Base-by-base conservation (phyloP, 768 basidiomycete species). In the Phylloporus rhodoxanthus region DNA sequence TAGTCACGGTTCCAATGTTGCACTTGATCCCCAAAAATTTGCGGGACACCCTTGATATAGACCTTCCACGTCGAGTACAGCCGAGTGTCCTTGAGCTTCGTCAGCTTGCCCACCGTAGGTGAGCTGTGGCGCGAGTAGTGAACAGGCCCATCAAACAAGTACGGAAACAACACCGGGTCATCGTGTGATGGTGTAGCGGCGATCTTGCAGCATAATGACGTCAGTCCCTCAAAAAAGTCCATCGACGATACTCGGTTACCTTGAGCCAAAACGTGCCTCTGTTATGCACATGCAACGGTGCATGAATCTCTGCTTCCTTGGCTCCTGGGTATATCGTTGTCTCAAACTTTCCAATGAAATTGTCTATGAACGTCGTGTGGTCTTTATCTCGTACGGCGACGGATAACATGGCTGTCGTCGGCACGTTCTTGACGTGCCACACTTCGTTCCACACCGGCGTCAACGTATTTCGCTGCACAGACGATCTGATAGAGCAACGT, bases 11-110 rank as follows among this genome's bases (percentile, higher is more conserved):
- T 87, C 87, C 86, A 90, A 21, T 63, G 70, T 63, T 90, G 87
- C 47, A 76, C 64, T 23, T 54, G 66, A 59, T 84, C 76, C 8
- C 78, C 72, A 57, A 90, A 85, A 65, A 79, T 78, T 8, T 74
- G 63, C 3, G 72, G 76, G 1, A 87, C 64, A 17, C 79, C 83
- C 46, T 74, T 74, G 62, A 88, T 70, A 57, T 79, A 83, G 55
- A 82, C 45, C 62, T 88, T 88, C 87, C 88, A 90, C 1, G 87
- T 90, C 32, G 84, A 81, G 61, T 88, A 89, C 20, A 87, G 70
- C 0, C 84, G 78, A 0, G 71, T 73, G 52, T 80, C 78, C 58
- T 80, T 75, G 46, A 83, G 63, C 51, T 79, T 78, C 15, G 85
- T 82, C 28, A 88, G 66, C 4, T 67, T 70, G 23, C 87, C 87